Base-by-base conservation (phyloP, 2,329 filamentous ascomycete genomes). In the Alternaria solani region DNA sequence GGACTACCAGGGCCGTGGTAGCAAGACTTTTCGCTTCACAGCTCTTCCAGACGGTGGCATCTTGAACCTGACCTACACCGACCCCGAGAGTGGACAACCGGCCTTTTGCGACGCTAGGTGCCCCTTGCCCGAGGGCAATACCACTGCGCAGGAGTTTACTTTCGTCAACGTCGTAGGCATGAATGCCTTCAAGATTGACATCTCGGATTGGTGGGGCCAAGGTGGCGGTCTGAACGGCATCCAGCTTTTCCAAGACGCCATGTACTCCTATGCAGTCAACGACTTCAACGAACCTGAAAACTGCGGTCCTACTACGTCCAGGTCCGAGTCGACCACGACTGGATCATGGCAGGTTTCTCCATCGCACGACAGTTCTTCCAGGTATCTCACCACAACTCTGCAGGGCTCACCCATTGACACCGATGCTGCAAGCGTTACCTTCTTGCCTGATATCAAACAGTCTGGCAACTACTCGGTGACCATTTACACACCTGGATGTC, bases 101-200 rank as follows among this genome's bases (percentile, higher is more conserved):
- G 80, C 82, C 30, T 89, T 86, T 58, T 99, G 95, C 80, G 93
- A 94, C 54, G 90, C 88, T 62, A 85, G 88, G 72, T 99, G 95
- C 71, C 92, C 94, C n/a, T 85, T 99, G 48, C 93, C 91, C 63
- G 68, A 82, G 61, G 84, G 88, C 72, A 88, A 92, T 71, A 80
- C 84, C 18, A 86, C 84, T 6, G 96, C 87, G 68, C 94, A 97
- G 77, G 95, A 99, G 72, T 99, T 98, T 75, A 86, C 88, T 67
- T 97, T 99, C 70, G 91, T 97, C 68, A 96, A 98, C 77, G 79
- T 95, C 74, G 89, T 99, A 63, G 93, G 92, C 54, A 97, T 98
- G 93, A 89, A 91, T 73, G 86, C 85, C 34, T 95, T 99, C 78
- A 88, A 89, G 62, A 86, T 99, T 55, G 91, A 96, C 71, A 89